A percentile compares a stretch with the other conserved stretches of the same genome.
Evolutionary conservation across 192 early-diverging fungal species (phyloP).

Genomic region (Coemansia guatemalensis): DNA sequence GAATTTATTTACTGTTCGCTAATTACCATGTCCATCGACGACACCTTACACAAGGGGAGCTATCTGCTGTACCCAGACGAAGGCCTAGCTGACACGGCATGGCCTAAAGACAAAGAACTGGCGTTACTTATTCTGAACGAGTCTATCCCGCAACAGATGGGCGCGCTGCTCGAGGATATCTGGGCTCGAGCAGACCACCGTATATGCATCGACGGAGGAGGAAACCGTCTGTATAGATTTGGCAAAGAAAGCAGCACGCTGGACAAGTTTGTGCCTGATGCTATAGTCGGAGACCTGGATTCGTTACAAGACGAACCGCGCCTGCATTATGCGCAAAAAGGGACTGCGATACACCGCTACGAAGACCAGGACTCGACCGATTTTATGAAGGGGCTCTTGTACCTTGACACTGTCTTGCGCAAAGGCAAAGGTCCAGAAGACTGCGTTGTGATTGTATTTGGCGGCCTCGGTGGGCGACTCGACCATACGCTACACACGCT

Average conservation of each 20-base stretch:
- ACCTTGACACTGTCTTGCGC: conserved; percentile 31
- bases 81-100: background rate
- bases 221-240: conserved; percentile 77
- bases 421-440: conserved; percentile 12
- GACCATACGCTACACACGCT: conserved; percentile 87
- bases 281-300: conserved; percentile 85
- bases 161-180: conserved; percentile 29
- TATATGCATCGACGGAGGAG: conserved; percentile 89
- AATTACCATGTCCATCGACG: background rate
- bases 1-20: background rate
- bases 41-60: conserved; percentile 23
- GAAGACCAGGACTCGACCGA: conserved; percentile 74
- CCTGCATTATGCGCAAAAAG: conserved; percentile 62
- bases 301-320: conserved; percentile 64
- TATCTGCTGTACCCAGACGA: conserved; percentile 30
- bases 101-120: conserved; percentile 29
- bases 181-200: conserved; percentile 50
- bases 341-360: conserved; percentile 18
- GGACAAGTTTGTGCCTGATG: conserved; percentile 57
- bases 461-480: conserved; percentile 83
- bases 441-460: conserved; percentile 70
- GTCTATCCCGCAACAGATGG: conserved; percentile 51
- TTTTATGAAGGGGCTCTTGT: conserved; percentile 83
- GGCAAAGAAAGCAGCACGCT: conserved; percentile 44
- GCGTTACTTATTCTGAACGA: conserved; percentile 78